These are phyloP conservation scores for Entophlyctis luteolus DNA, from an alignment of 192 early-diverging fungal genomes.

Conservation along the genomic window DNA sequence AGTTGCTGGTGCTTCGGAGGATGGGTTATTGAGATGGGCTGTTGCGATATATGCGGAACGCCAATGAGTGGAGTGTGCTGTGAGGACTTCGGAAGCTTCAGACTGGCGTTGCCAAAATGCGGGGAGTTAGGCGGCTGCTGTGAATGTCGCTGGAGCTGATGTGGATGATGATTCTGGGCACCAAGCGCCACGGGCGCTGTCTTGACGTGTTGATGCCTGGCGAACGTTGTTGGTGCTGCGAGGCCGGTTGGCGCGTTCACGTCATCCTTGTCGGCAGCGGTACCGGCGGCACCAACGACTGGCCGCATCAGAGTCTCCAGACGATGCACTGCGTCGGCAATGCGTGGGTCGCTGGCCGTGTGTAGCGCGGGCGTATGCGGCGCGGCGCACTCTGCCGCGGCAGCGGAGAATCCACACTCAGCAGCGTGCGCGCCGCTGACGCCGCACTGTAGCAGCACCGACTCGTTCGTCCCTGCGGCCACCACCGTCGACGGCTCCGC, in stretches of 20 bases:
- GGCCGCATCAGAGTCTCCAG: slow-evolving; percentile 3
- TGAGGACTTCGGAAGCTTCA: background rate
- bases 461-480: background rate
- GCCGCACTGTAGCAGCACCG: background rate
- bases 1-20: background rate
- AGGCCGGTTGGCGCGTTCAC: background rate
- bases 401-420: no score
- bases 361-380: background rate
- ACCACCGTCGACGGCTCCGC: background rate
- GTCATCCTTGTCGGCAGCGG: background rate
- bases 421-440: background rate
- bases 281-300: background rate
- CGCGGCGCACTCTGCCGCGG: background rate
- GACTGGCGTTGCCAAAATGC: background rate
- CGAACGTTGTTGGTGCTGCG: background rate
- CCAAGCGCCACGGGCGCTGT: no score
- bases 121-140: no score
- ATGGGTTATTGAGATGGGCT: background rate
- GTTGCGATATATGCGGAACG: background rate
- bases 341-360: background rate
- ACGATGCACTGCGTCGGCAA: background rate
- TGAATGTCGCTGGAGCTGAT: background rate
- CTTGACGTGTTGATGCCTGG: no score
- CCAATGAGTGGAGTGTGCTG: background rate
- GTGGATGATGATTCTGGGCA: background rate